Evolutionary conservation across 2,329 filamentous ascomycete genomes (phyloP).

Genomic region (Dactylellina sp.): DNA sequence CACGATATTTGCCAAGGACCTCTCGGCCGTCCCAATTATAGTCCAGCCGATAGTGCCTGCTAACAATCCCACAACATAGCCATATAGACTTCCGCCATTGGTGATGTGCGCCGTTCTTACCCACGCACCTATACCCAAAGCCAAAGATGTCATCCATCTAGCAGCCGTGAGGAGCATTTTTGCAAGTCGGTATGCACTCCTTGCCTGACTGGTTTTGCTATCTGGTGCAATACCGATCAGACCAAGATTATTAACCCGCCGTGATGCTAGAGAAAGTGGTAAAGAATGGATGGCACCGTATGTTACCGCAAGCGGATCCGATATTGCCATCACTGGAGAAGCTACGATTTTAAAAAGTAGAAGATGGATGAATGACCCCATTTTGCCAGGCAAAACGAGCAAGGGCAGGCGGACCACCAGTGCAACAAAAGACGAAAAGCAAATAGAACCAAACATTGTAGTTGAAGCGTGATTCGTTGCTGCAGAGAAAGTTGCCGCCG

Average conservation of each 20-base stretch:
- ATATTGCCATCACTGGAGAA: slow-evolving; percentile 84
- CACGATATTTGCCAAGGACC: slow-evolving; percentile 85
- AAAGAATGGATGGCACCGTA: slow-evolving; percentile 95
- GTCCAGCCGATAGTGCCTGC: slow-evolving; percentile 96
- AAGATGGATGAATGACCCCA: slow-evolving; percentile 73
- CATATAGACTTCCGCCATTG: slow-evolving; percentile 85
- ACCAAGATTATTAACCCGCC: slow-evolving; percentile 82
- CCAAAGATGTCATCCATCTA: slow-evolving; percentile 88
- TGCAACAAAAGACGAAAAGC: slow-evolving; percentile 83
- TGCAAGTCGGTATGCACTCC: slow-evolving; percentile 80
- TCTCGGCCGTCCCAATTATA: slow-evolving; percentile 89
- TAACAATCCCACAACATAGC: slow-evolving; percentile 91
- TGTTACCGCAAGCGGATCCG: slow-evolving; percentile 90
- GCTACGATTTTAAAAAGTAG: slow-evolving; percentile 81
- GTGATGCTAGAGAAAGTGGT: slow-evolving; percentile 79
- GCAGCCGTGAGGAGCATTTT: slow-evolving; percentile 93
- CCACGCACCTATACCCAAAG: slow-evolving; percentile 95
- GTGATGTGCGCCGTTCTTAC: slow-evolving; percentile 88
- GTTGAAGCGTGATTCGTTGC: slow-evolving; percentile 84
- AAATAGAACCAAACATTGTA: slow-evolving; percentile 91
- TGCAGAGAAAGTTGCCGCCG: slow-evolving; percentile 82
- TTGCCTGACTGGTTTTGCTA: slow-evolving; percentile 61
- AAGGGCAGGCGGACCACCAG: slow-evolving; percentile 86
- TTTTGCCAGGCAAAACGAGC: slow-evolving; percentile 80
- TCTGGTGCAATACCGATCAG: slow-evolving; percentile 73